Conservation (phyloP, 768 basidiomycete genomes). For the Naganishia onofrii region DNA sequence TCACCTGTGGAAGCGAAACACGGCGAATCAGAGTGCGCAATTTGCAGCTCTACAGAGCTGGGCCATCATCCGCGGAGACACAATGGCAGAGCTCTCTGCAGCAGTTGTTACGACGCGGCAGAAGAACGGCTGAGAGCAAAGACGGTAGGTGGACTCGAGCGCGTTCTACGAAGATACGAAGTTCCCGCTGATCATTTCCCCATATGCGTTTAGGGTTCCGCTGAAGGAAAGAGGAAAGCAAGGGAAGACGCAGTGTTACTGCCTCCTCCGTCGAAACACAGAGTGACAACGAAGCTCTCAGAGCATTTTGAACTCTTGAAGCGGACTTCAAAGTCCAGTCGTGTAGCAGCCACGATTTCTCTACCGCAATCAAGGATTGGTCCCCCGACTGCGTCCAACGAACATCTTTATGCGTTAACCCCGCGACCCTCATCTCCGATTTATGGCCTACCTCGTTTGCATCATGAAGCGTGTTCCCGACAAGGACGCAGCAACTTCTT, state of each 20-base stretch:
- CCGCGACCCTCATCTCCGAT: too few species aligned
- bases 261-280: conserved; percentile 14
- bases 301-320: background rate
- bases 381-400: background rate
- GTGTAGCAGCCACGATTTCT: background rate
- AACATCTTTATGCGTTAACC: too few species aligned
- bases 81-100: background rate
- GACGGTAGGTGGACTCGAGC: background rate
- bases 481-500: background rate
- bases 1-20: background rate
- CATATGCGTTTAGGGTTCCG: background rate
- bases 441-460: too few species aligned
- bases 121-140: background rate
- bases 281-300: background rate
- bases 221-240: background rate
- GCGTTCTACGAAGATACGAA: background rate
- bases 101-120: background rate
- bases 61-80: background rate
- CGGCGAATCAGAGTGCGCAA: background rate
- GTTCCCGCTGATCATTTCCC: background rate
- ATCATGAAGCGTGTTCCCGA: too few species aligned
- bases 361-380: background rate
- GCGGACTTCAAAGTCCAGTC: background rate
- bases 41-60: background rate
- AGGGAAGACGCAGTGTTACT: conserved; percentile 12